Conservation (phyloP, 2,329 filamentous ascomycete genomes). For the Fusarium piperis region DNA sequence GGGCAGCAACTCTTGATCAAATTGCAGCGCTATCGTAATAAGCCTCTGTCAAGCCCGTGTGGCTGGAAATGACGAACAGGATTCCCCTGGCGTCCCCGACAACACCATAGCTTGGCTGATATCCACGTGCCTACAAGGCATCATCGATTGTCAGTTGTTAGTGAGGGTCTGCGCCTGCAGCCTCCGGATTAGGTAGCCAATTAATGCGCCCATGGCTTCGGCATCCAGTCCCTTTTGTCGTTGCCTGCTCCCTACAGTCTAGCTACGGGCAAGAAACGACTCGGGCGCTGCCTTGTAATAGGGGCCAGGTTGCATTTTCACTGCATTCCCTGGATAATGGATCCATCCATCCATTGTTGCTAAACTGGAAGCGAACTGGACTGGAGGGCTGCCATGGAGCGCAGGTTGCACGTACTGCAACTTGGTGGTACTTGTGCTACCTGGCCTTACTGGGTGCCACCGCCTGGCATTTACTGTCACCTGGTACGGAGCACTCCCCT, state of each 20-base stretch:
- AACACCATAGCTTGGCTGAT: not conserved
- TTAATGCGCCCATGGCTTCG: conserved; percentile 8
- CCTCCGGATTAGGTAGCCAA: conserved; percentile 27
- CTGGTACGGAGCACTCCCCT: conserved; percentile 18
- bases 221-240: conserved; percentile 22
- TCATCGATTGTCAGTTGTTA: not conserved
- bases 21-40: not conserved
- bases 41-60: not conserved
- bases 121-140: not conserved
- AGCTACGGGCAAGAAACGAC: conserved; percentile 24
- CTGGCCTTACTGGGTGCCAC: conserved; percentile 28
- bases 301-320: conserved; percentile 38
- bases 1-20: not conserved
- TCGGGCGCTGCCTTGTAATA: conserved; percentile 25
- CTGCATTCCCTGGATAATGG: conserved; percentile 31
- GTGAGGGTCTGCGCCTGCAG: conserved; percentile 8
- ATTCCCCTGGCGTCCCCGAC: not conserved
- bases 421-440: conserved; percentile 13
- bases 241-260: conserved; percentile 28
- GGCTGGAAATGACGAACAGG: not conserved
- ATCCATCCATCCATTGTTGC: conserved; percentile 1
- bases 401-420: not conserved
- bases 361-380: conserved; percentile 26
- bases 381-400: conserved; percentile 8
- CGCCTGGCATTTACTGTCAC: conserved; percentile 8